Conservation (phyloP, 169 alveolate species). For the Plasmodium coatneyi region DNA sequence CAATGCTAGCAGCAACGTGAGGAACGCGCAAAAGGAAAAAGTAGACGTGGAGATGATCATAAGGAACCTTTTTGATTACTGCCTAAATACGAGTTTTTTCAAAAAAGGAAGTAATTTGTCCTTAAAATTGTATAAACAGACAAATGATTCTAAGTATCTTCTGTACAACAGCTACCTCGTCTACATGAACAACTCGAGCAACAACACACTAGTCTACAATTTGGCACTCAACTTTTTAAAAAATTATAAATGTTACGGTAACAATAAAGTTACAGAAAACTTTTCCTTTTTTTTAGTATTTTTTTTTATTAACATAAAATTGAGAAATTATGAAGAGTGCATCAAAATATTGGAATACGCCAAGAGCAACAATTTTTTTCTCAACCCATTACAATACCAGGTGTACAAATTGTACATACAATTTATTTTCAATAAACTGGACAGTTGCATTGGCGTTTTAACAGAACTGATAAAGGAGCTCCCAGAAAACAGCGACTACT, state of each 20-base stretch:
- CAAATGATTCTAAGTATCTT: conserved; percentile 36
- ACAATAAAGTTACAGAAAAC: conserved; percentile 37
- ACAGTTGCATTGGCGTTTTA: background rate
- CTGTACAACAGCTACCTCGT: conserved; percentile 28
- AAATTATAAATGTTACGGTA: conserved; percentile 29
- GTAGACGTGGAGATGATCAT: conserved; percentile 9
- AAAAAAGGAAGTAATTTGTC: conserved; percentile 53
- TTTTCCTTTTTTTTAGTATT: conserved; percentile 58
- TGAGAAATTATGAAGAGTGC: conserved; percentile 62
- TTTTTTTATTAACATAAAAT: conserved; percentile 43
- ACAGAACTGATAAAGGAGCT: conserved; percentile 6
- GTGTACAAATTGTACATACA: conserved; percentile 23
- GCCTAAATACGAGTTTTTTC: conserved; percentile 37
- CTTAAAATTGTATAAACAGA: conserved; percentile 32
- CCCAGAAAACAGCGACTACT: conserved; percentile 54
- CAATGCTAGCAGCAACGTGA: background rate
- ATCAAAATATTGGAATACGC: conserved; percentile 37
- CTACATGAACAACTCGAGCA: conserved; percentile 31
- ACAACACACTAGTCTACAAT: conserved; percentile 30
- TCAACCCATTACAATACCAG: conserved; percentile 46
- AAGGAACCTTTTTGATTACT: conserved; percentile 35
- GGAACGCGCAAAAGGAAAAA: background rate
- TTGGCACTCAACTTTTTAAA: conserved; percentile 38
- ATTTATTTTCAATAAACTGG: conserved; percentile 21
- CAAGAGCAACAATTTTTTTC: conserved; percentile 17